Base-by-base conservation (phyloP, 164 flowering plant species). In the Paratinospora sagittata region DNA sequence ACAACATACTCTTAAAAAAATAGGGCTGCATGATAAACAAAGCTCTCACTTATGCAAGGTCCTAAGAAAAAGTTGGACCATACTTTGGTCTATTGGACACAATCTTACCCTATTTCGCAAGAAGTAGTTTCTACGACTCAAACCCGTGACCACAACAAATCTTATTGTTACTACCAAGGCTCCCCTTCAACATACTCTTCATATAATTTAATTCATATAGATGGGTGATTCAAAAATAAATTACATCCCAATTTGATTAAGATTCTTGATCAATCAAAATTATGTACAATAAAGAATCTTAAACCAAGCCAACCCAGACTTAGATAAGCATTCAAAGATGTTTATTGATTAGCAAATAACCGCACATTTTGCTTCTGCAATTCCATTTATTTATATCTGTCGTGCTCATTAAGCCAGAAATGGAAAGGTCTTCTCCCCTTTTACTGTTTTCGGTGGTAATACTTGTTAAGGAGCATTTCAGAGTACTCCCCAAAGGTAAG, bases 401-500 rank as follows among this genome's bases (percentile, higher is more conserved):
- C 16, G 21, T 19, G 60, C 60, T 3, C 21, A 52, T 19, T 14
- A 52, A 3, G 60, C n/a, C 14, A 17, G 21, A 6, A 19, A 6
- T 16, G 17, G 45, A 8, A 41, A 41, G 60, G 17, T 49, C 57
- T 49, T 19, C 8, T 16, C 21, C 4, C 30, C 34, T 39, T 36
- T 27, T 49, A 19, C 36, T 77, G 23, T 71, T 83, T 87, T 63
- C 43, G 71, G 80, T 86, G 85, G 81, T 92, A 92, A 73, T 92
- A 95, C 78, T 88, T 90, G 86, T 90, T 89, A 19, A 90, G 86
- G 17, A 92, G 92, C 85, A 81, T 85, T 82, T 92, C 97, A 0
- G 97, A 76, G 65, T 92, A 92, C 79, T 90, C 96, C 62, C 97
- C 98, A 71, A 92, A 95, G 10, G 92, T 69, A n/a, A 69, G 16